Evolutionary conservation across 805 yeast species (phyloP).

Genomic region (Saturnispora dispora): DNA sequence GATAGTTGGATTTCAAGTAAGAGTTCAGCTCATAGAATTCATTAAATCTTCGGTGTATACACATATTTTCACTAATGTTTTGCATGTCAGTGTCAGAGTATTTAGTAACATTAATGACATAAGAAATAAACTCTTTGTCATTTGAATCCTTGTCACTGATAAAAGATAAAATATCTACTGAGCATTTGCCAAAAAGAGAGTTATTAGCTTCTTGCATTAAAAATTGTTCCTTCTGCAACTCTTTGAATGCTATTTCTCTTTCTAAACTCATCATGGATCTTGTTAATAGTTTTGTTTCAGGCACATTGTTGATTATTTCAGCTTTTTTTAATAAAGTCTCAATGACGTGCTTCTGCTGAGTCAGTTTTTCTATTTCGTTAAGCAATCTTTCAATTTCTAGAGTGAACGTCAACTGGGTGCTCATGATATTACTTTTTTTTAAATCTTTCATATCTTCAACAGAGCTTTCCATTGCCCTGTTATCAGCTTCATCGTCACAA

Average conservation of each 20-base stretch:
- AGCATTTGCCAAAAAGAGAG: conserved; percentile 60
- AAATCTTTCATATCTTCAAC: neutral
- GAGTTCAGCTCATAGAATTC: conserved; percentile 71
- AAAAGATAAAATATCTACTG: conserved; percentile 42
- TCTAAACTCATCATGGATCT: conserved; percentile 61
- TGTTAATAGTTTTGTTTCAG: conserved; percentile 56
- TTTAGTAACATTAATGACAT: conserved; percentile 70
- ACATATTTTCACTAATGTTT: conserved; percentile 65
- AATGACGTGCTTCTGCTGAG: conserved; percentile 55
- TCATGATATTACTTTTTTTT: neutral
- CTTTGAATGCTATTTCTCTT: conserved; percentile 66
- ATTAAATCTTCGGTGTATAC: conserved; percentile 80
- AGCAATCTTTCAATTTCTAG: conserved; percentile 58
- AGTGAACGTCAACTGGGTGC: conserved; percentile 33
- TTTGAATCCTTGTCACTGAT: conserved; percentile 44
- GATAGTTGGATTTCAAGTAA: conserved; percentile 46
- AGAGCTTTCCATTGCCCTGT: conserved; percentile 11
- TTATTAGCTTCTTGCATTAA: conserved; percentile 77
- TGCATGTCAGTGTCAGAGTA: conserved; percentile 24
- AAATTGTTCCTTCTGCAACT: conserved; percentile 68
- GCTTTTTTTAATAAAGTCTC: conserved; percentile 70
- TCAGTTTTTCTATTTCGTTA: conserved; percentile 47
- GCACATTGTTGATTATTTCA: conserved; percentile 67
- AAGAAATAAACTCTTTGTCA: conserved; percentile 55
- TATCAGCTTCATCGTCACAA: neutral